These are phyloP conservation scores for Colletotrichum cereale DNA, from an alignment of 2,329 filamentous ascomycete genomes.

Conservation along the genomic window DNA sequence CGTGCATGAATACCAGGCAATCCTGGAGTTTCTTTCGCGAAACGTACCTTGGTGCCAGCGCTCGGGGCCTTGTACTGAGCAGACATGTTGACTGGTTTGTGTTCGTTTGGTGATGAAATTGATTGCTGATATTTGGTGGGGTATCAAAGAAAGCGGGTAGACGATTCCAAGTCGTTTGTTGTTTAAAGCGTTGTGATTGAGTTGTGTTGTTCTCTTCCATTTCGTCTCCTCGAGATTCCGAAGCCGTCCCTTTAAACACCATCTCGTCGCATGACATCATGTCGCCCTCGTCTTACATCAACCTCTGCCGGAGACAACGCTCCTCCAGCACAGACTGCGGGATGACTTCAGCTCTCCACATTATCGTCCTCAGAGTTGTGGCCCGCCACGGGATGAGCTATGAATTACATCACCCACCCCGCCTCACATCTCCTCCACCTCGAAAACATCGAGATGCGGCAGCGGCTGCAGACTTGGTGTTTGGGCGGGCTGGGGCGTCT, in stretches of 20 bases:
- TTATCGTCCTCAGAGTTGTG: constrained; percentile 2
- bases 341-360: constrained; percentile 40
- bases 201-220: background rate
- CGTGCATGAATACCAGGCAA: no score
- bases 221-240: background rate
- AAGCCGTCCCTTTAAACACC: constrained; percentile 20
- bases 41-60: constrained; percentile 35
- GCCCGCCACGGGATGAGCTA: constrained; percentile 8
- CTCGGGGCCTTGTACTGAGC: constrained; percentile 26
- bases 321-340: constrained; percentile 26
- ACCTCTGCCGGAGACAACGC: constrained; percentile 10
- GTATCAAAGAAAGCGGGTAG: background rate
- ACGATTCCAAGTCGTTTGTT: background rate
- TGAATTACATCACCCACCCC: constrained; percentile 30
- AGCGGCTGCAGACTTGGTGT: background rate
- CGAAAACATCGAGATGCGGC: background rate
- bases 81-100: constrained; percentile 12
- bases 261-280: constrained; percentile 32
- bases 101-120: background rate
- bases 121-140: background rate
- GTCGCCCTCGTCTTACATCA: constrained; percentile 33
- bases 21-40: background rate
- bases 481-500: background rate
- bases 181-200: background rate
- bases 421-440: background rate